These are phyloP conservation scores for Salvia splendens DNA, from an alignment of 257 asterid species.

Conservation along the genomic window DNA sequence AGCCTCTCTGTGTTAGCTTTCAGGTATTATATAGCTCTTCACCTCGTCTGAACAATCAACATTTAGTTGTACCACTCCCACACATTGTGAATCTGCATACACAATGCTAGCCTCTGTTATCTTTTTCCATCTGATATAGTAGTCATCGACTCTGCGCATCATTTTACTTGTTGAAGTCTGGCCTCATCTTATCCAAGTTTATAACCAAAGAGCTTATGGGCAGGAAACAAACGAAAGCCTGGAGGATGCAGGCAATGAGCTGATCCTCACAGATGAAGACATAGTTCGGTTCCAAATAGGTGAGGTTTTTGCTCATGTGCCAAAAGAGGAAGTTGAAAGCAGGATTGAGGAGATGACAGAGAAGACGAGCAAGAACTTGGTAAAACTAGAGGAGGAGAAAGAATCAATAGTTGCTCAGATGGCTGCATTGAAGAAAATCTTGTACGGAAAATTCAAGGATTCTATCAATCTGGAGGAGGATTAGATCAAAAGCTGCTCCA, in stretches of 20 bases:
- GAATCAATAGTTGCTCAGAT: constrained; percentile 64
- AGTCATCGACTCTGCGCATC: not conserved
- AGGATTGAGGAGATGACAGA: constrained; percentile 79
- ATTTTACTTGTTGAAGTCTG: not conserved
- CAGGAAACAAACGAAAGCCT: constrained; percentile 82
- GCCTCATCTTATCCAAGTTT: not conserved
- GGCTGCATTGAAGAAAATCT: constrained; percentile 75
- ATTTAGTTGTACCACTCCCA: no score
- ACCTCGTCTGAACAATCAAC: not conserved
- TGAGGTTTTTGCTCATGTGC: constrained; percentile 83
- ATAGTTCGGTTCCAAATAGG: constrained; percentile 87
- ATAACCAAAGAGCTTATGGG: constrained; percentile 4
- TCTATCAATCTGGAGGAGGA: constrained; percentile 95
- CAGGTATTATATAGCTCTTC: not conserved
- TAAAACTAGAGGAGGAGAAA: constrained; percentile 78
- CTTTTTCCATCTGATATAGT: not conserved
- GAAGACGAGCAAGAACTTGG: constrained; percentile 64
- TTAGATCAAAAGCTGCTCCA: constrained; percentile 29
- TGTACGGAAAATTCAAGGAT: constrained; percentile 81
- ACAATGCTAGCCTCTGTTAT: not conserved
- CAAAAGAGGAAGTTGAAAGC: constrained; percentile 82
- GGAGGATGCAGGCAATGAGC: constrained; percentile 92
- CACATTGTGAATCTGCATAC: not conserved
- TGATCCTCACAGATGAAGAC: constrained; percentile 87
- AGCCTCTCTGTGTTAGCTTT: constrained; percentile 17